phyloP scores from a whole-genome alignment of 768 basidiomycete genomes.

The Boletus sp. region DNA sequence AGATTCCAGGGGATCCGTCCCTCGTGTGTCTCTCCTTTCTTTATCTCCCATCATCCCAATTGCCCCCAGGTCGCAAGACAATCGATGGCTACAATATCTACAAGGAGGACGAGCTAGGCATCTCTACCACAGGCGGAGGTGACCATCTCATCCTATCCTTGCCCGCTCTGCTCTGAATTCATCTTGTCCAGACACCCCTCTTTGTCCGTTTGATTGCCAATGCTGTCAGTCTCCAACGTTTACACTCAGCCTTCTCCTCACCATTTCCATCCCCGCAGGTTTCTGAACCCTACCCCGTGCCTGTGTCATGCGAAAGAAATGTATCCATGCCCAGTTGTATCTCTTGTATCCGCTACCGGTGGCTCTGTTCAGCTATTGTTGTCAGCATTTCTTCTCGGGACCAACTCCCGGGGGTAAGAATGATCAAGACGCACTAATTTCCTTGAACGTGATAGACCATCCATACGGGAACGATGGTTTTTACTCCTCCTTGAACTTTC shows the following conservation, averaged over 20 bases:
- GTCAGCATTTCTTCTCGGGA: neutral
- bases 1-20: slow-evolving; percentile 71
- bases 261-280: slow-evolving; percentile 14
- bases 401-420: neutral
- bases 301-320: neutral
- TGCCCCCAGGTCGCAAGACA: slow-evolving; percentile 62
- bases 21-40: slow-evolving; percentile 47
- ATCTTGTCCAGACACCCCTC: slow-evolving; percentile 59
- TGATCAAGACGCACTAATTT: neutral
- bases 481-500: neutral
- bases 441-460: neutral
- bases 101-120: slow-evolving; percentile 80
- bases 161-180: slow-evolving; percentile 19
- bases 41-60: slow-evolving; percentile 9
- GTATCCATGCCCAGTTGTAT: slow-evolving; percentile 1
- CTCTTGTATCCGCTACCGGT: neutral
- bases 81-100: slow-evolving; percentile 78
- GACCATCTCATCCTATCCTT: slow-evolving; percentile 24
- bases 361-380: neutral
- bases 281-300: slow-evolving; percentile 15
- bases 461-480: neutral
- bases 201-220: slow-evolving; percentile 87
- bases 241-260: neutral
- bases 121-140: slow-evolving; percentile 70
- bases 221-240: slow-evolving; percentile 60